A percentile compares a stretch with the other conserved stretches of the same genome.
Evolutionary conservation across 2,329 filamentous ascomycete genomes (phyloP).

Genomic region (Lachnum nothofagi): DNA sequence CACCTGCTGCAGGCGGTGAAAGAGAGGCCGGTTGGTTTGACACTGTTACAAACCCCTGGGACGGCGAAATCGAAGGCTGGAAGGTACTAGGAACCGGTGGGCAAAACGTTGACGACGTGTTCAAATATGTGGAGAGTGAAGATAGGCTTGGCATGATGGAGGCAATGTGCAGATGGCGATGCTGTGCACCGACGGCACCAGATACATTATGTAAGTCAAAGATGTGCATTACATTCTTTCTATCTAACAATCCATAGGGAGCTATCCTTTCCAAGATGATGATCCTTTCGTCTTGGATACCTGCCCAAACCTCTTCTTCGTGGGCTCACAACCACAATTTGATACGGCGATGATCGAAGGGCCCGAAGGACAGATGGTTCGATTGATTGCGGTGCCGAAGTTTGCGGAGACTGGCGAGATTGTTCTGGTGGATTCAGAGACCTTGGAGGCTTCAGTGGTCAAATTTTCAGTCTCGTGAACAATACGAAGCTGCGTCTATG

Average conservation of each 20-base stretch:
- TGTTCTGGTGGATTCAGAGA: slow-evolving; percentile 80
- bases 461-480: slow-evolving; percentile 20
- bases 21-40: slow-evolving; percentile 71
- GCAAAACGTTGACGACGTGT: slow-evolving; percentile 89
- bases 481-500: background rate
- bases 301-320: slow-evolving; percentile 88
- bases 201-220: slow-evolving; percentile 78
- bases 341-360: slow-evolving; percentile 66
- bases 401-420: slow-evolving; percentile 76
- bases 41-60: slow-evolving; percentile 86
- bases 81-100: slow-evolving; percentile 80
- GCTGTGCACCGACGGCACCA: slow-evolving; percentile 85
- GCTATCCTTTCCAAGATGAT: slow-evolving; percentile 90
- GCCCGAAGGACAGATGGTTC: slow-evolving; percentile 62
- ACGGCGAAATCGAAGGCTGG: slow-evolving; percentile 86
- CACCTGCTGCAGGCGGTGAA: slow-evolving; percentile 32
- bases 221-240: background rate
- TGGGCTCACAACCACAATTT: slow-evolving; percentile 77
- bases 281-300: slow-evolving; percentile 83
- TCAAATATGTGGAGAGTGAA: slow-evolving; percentile 79
- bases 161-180: slow-evolving; percentile 86
- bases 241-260: slow-evolving; percentile 52
- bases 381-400: slow-evolving; percentile 76
- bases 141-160: slow-evolving; percentile 87
- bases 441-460: slow-evolving; percentile 51